Evolutionary conservation across 2,329 filamentous ascomycete genomes (phyloP), one percentile per base, ranked within the genome.

Genomic region (Fusarium transvaalense): DNA sequence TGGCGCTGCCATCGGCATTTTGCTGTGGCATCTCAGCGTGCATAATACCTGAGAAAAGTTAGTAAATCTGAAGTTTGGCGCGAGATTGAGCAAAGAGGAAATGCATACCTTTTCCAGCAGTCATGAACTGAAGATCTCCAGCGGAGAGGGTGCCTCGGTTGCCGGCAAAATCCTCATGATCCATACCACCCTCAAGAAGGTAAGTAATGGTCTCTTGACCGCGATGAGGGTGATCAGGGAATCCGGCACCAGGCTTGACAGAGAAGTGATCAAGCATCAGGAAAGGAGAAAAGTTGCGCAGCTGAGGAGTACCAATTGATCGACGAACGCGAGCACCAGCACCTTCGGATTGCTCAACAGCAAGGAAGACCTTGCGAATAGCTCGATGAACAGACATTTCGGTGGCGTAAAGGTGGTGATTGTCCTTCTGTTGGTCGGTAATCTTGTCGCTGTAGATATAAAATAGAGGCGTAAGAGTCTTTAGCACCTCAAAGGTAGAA

Each of bases 81-180:
- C 6, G 23, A n/a, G 1, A n/a, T 14, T 12, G 27, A 19, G 13
- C 10, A 10, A 19, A 4, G 15, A 14, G 4, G 14, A 39, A 19
- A 25, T 43, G 10, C 59, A 21, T 37, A 64, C 61, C 61, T 59
- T 64, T 84, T 6, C 95, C 95, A 1, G 95, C 95, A 0, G 95
- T 97, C 96, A 98, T 98, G 85, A 98, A 98, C 78, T 98, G 95
- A 47, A 98, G 82, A 77, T 97, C 95, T n/a, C 95, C 95, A 0
- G 91, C 81, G 64, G 91, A 86, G 71, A 98, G 93, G 5, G 92
- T 96, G 60, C 95, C 96, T 50, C 86, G 86, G 82, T 96, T 90
- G 14, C 94, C 94, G 3, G 92, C 90, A 72, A 97, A 97, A 79
- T 97, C 94, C 81, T 97, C 94, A 76, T 97, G 94, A 81, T 97